These are phyloP conservation scores for Cryptococcus neoformans DNA, from an alignment of 1,284 basidiomycete species.

Conservation along the genomic window DNA sequence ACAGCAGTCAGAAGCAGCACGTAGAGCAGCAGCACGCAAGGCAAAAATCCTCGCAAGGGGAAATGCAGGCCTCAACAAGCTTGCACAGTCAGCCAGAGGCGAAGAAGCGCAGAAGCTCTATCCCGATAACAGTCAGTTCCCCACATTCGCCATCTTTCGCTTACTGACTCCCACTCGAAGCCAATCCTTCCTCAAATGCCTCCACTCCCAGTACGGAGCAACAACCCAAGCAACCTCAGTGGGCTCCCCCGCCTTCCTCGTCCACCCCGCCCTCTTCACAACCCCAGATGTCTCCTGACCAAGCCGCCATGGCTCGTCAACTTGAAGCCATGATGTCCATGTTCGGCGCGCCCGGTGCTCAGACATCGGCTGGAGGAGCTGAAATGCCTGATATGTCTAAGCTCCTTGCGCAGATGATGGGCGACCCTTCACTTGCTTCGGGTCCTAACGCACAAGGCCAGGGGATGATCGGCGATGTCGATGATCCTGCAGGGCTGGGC, in stretches of 20 bases:
- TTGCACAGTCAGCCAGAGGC: conserved; percentile 47
- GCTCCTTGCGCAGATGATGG: conserved; percentile 34
- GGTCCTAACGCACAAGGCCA: conserved; percentile 7
- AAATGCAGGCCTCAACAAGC: conserved; percentile 42
- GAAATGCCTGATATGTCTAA: conserved; percentile 31
- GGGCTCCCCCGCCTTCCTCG: conserved; percentile 17
- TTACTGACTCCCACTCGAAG: background rate
- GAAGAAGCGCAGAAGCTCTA: conserved; percentile 44
- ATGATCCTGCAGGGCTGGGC: conserved; percentile 35
- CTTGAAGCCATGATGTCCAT: conserved; percentile 42
- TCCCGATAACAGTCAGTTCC: conserved; percentile 28
- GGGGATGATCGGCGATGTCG: conserved; percentile 32
- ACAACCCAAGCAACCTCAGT: conserved; percentile 12
- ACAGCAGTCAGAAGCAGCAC: no score
- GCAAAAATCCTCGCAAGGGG: conserved; percentile 50
- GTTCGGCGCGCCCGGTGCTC: conserved; percentile 25
- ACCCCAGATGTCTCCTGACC: conserved; percentile 16
- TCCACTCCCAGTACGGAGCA: background rate
- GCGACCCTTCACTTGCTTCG: conserved; percentile 1
- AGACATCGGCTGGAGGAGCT: conserved; percentile 10
- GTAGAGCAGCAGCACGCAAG: conserved; percentile 46
- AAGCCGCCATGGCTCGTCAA: conserved; percentile 33
- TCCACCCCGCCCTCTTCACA: conserved; percentile 2
- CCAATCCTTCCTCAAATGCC: conserved; percentile 1
- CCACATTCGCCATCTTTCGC: background rate